These are phyloP conservation scores for Vitis hybrid DNA, from an alignment of 177 flowering plant species.

Conservation along the genomic window DNA sequence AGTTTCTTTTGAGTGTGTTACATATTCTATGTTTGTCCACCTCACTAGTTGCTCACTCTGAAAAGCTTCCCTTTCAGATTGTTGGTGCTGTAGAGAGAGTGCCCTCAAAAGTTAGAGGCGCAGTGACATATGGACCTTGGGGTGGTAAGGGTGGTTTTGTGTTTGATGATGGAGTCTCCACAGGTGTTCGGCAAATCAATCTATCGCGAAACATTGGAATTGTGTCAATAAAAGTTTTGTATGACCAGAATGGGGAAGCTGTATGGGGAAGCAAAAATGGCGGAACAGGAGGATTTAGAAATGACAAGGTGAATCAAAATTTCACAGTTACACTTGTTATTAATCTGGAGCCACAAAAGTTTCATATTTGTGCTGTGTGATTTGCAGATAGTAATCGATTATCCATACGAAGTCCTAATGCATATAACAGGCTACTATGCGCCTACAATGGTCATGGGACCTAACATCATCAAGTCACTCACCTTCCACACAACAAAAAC, in stretches of 20 bases:
- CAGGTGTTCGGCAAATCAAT: constrained; percentile 68
- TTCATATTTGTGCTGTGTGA: neutral
- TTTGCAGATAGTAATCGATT: constrained; percentile 66
- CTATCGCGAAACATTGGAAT: constrained; percentile 56
- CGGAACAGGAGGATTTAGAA: constrained; percentile 53
- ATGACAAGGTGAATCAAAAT: constrained; percentile 48
- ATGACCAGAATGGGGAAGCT: constrained; percentile 51
- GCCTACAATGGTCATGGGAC: constrained; percentile 67
- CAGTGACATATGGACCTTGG: constrained; percentile 69
- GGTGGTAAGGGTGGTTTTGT: constrained; percentile 74
- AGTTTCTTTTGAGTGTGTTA: neutral
- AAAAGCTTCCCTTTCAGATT: constrained; percentile 12
- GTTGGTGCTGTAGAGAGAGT: constrained; percentile 10
- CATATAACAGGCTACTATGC: constrained; percentile 65
- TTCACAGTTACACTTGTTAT: neutral
- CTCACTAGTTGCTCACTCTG: neutral
- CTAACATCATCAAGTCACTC: constrained; percentile 60
- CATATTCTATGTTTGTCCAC: neutral
- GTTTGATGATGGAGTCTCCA: constrained; percentile 66
- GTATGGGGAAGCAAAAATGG: constrained; percentile 77
- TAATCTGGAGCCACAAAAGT: neutral
- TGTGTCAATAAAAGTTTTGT: constrained; percentile 56
- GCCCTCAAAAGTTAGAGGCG: constrained; percentile 23
- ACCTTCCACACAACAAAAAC: constrained; percentile 76
- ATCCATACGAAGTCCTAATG: constrained; percentile 64